A percentile compares a stretch with the other conserved stretches of the same genome.
Evolutionary conservation across 176 grass and related monocot genomes (phyloP).

Genomic region (Musa schizocarpa): DNA sequence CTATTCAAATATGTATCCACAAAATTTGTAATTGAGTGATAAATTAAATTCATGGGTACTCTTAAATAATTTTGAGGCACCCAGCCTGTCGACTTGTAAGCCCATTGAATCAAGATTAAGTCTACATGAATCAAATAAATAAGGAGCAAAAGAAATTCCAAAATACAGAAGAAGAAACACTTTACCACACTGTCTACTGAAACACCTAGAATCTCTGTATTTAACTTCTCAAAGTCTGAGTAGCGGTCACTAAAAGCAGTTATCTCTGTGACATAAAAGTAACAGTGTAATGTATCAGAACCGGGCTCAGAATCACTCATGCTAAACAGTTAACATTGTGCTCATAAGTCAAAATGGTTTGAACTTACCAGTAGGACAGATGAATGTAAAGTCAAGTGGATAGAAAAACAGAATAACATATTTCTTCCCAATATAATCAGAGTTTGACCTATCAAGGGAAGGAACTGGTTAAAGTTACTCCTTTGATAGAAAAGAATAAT

Average conservation of each 20-base stretch:
- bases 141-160: background rate
- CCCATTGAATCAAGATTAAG: no score
- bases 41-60: no score
- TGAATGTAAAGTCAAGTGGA: conserved; percentile 76
- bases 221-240: conserved; percentile 54
- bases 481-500: background rate
- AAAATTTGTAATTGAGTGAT: no score
- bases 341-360: background rate
- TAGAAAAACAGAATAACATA: conserved; percentile 89
- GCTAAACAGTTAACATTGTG: background rate
- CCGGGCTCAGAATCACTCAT: no score
- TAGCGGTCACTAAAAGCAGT: conserved; percentile 68
- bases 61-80: no score
- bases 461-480: background rate
- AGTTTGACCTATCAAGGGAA: conserved; percentile 56
- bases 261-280: conserved; percentile 43
- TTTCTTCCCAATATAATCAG: conserved; percentile 75
- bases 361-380: conserved; percentile 61
- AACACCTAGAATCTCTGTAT: conserved; percentile 65
- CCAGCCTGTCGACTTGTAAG: no score
- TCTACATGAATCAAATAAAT: background rate
- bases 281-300: background rate
- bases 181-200: conserved; percentile 85
- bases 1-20: no score
- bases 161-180: conserved; percentile 14